A percentile compares a stretch with the other conserved stretches of the same genome.
These are phyloP conservation scores for Porogramme epimiltina DNA, from an alignment of 1,284 basidiomycete genomes.

Conservation along the genomic window DNA sequence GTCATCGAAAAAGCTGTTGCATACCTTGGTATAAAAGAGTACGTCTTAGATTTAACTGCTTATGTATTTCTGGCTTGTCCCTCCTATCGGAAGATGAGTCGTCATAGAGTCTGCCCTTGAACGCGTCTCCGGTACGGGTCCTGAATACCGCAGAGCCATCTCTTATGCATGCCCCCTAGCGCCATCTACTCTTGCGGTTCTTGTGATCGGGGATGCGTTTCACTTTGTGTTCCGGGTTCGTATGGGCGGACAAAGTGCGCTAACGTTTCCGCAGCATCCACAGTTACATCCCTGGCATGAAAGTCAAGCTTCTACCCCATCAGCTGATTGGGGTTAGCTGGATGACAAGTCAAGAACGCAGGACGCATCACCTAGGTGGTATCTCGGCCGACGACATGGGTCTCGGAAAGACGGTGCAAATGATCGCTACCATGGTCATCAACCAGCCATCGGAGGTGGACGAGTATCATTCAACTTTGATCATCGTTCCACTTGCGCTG, in stretches of 20 bases:
- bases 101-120: too few species aligned
- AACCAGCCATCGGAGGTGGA: constrained; percentile 54
- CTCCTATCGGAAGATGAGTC: too few species aligned
- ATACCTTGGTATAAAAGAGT: constrained; percentile 52
- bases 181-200: too few species aligned
- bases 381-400: constrained; percentile 95
- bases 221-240: too few species aligned
- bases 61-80: neutral
- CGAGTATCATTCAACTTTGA: constrained; percentile 52
- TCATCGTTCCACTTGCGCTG: constrained; percentile 71
- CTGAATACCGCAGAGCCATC: too few species aligned
- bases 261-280: constrained; percentile 38
- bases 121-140: too few species aligned
- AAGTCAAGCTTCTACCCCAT: constrained; percentile 67
- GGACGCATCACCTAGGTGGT: constrained; percentile 56
- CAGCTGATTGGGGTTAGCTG: constrained; percentile 76
- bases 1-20: constrained; percentile 53
- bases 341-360: constrained; percentile 63
- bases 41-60: constrained; percentile 15
- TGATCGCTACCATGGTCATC: constrained; percentile 71
- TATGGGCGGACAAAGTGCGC: neutral
- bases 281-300: constrained; percentile 61
- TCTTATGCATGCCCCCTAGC: too few species aligned
- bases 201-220: too few species aligned
- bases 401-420: constrained; percentile 75